Evolutionary conservation across 2,329 filamentous ascomycete genomes (phyloP), one percentile per base, ranked within the genome.

Genomic region (Claviceps digitariae): DNA sequence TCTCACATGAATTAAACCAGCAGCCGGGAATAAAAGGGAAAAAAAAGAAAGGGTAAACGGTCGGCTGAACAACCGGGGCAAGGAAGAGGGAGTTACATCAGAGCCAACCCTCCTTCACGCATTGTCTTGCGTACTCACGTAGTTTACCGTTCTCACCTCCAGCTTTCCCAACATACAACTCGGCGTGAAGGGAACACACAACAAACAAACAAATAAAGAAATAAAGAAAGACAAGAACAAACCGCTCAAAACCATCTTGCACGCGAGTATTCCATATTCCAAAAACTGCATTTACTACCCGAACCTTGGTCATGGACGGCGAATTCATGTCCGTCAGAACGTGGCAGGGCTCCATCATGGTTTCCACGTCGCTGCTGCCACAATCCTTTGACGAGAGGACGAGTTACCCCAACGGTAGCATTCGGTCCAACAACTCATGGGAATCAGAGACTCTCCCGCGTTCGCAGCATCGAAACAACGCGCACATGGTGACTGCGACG

Each of bases 261-360:
- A 20, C n/a, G 46, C 46, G 12, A 17, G 8, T 4, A 36, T 6
- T 15, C n/a, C 23, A 48, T 29, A 17, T 20, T 0, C 31, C 31
- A 34, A 3, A 34, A 36, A 46, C 13, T 29, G 10, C 23, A 45
- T 6, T 17, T 3, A 17, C 15, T 4, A 44, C n/a, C 41, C 8
- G 41, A 21, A 41, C 3, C n/a, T 9, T 31, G 34, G 34, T n/a
- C 31, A 54, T 54, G 52, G 48, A 54, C 36, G 52, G 34, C 52
- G 40, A 54, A 17, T 54, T 54, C 4, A 15, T 54, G 17, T 29
- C 48, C 31, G 52, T 54, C 40, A 54, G 23, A 9, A 54, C 52
- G n/a, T 54, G 52, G 52, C 52, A 54, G 41, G 52, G 52, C 41
- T 40, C 27, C 48, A 34, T 54, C 48, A 51, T 50, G 48, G 52